These are phyloP conservation scores for Mycosphaerella sp. DNA, from an alignment of 2,329 filamentous ascomycete species.

Conservation along the genomic window DNA sequence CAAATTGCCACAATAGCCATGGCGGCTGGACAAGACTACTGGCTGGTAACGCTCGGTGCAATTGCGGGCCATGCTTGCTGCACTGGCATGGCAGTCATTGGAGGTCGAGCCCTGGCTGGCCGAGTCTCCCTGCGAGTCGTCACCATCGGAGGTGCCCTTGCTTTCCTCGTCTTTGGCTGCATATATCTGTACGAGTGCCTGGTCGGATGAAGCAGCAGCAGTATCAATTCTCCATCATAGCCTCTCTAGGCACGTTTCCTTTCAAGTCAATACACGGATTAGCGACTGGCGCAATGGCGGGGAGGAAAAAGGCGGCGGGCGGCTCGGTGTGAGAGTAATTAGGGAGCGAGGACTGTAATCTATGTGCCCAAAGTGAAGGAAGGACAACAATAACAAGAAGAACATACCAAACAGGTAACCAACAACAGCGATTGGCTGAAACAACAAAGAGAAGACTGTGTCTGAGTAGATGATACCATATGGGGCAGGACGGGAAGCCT, in stretches of 20 bases:
- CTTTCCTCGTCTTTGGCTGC: slow-evolving; percentile 84
- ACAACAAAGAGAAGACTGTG: neutral
- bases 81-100: slow-evolving; percentile 85
- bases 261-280: neutral
- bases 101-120: slow-evolving; percentile 86
- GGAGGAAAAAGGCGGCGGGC: neutral
- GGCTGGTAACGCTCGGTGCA: slow-evolving; percentile 93
- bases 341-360: neutral
- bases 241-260: neutral
- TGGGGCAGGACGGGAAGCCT: neutral
- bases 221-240: neutral
- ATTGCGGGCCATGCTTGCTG: slow-evolving; percentile 81
- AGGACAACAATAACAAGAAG: neutral
- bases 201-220: slow-evolving; percentile 12
- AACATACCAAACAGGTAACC: neutral
- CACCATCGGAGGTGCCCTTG: slow-evolving; percentile 81
- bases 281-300: neutral
- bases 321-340: neutral
- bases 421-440: neutral
- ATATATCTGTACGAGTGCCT: slow-evolving; percentile 74
- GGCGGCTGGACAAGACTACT: slow-evolving; percentile 97
- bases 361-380: neutral
- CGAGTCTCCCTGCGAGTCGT: slow-evolving; percentile 93
- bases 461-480: neutral
- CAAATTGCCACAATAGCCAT: slow-evolving; percentile 99